phyloP scores from a whole-genome alignment of 164 flowering plant species.

The Tetrastigma voinierianum region DNA sequence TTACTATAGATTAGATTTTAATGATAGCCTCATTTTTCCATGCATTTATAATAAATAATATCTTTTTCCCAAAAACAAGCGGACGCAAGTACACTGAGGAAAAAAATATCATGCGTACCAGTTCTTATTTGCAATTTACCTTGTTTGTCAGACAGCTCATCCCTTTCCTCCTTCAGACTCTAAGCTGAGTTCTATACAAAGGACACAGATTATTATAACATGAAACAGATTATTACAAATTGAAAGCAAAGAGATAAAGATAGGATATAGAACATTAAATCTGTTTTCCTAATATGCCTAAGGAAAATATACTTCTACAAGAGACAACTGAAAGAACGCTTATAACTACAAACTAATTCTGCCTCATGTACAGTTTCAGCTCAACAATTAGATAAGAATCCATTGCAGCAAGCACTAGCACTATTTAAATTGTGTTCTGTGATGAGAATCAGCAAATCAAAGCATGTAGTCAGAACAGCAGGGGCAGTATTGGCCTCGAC shows the following conservation, averaged over 20 bases:
- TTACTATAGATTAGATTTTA: not conserved
- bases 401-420: not conserved
- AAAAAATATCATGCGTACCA: constrained; percentile 42
- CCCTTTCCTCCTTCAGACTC: constrained; percentile 68
- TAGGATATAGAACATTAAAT: not conserved
- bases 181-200: constrained; percentile 31
- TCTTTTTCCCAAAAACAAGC: not conserved
- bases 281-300: no score
- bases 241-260: not conserved
- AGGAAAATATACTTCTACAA: not conserved
- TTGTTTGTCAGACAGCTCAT: constrained; percentile 59
- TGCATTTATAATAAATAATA: not conserved
- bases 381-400: not conserved
- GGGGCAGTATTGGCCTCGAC: not conserved
- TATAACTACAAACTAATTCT: not conserved
- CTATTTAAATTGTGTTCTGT: not conserved
- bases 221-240: not conserved
- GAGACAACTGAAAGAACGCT: not conserved
- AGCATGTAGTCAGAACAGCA: not conserved
- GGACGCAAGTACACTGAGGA: not conserved
- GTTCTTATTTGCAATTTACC: constrained; percentile 67
- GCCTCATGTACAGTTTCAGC: no score
- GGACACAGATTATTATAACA: not conserved
- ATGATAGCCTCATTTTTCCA: not conserved
- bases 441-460: not conserved